Conservation (phyloP, 495 filamentous ascomycete species). For the Penicillium bovifimosum region DNA sequence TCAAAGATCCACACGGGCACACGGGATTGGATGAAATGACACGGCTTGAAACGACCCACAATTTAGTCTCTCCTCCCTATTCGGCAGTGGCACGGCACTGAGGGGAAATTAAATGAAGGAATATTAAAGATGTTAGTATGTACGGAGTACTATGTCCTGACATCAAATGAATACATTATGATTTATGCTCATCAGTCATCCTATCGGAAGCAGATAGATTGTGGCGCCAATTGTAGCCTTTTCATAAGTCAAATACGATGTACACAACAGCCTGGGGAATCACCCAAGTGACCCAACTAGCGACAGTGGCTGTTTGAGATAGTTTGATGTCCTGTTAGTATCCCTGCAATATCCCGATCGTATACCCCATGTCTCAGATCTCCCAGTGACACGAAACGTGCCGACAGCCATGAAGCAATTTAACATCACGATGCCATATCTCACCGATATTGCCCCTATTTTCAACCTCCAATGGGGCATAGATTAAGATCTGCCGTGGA, state of each 20-base stretch:
- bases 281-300: not conserved
- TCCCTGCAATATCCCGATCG: conserved; percentile 1
- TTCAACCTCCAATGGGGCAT: not conserved
- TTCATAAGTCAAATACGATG: too few species aligned
- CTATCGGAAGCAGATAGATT: too few species aligned
- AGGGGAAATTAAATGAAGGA: not conserved
- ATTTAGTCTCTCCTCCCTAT: not conserved
- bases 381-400: not conserved
- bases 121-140: too few species aligned
- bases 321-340: not conserved
- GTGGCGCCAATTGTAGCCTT: too few species aligned
- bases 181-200: too few species aligned
- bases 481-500: conserved; percentile 1
- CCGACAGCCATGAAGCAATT: not conserved
- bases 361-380: conserved; percentile 4
- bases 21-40: conserved; percentile 11
- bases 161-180: too few species aligned
- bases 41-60: conserved; percentile 14
- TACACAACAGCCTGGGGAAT: too few species aligned
- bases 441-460: not conserved
- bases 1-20: conserved; percentile 9
- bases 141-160: too few species aligned
- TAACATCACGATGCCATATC: not conserved
- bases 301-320: not conserved
- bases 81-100: not conserved